Evolutionary conservation across 179 eudicot species (phyloP).

Genomic region (Patellifolia procumbens): DNA sequence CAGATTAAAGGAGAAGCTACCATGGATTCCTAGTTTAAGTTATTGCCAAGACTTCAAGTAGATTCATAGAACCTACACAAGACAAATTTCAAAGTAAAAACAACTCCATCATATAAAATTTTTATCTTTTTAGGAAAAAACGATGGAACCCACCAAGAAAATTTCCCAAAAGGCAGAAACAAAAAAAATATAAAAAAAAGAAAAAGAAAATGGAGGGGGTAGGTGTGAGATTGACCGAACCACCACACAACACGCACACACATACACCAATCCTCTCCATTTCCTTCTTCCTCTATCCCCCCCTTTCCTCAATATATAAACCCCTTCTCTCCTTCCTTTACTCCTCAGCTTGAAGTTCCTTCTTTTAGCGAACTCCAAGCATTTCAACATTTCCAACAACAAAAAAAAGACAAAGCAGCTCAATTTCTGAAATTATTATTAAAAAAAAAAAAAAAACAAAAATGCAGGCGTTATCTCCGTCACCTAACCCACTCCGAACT

Average conservation of each 20-base stretch:
- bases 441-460: background rate
- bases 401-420: background rate
- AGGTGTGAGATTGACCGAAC: slow-evolving; percentile 50
- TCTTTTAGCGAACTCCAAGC: slow-evolving; percentile 34
- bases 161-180: background rate
- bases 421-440: too few species aligned
- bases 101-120: background rate
- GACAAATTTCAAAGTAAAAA: background rate
- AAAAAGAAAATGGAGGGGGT: slow-evolving; percentile 25
- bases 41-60: too few species aligned
- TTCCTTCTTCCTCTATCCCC: background rate
- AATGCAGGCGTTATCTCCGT: slow-evolving; percentile 42
- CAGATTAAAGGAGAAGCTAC: too few species aligned
- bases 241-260: slow-evolving; percentile 31
- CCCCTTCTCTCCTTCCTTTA: slow-evolving; percentile 18
- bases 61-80: background rate
- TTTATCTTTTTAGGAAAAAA: background rate
- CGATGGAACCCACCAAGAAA: background rate
- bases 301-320: too few species aligned
- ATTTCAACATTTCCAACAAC: background rate
- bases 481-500: slow-evolving; percentile 33
- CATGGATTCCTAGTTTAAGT: too few species aligned
- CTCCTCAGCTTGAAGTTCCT: slow-evolving; percentile 40
- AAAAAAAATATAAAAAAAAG: background rate
- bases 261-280: slow-evolving; percentile 9